phyloP scores from a whole-genome alignment of 164 flowering plant species.

The Kalanchoe fedtschenkoi region DNA sequence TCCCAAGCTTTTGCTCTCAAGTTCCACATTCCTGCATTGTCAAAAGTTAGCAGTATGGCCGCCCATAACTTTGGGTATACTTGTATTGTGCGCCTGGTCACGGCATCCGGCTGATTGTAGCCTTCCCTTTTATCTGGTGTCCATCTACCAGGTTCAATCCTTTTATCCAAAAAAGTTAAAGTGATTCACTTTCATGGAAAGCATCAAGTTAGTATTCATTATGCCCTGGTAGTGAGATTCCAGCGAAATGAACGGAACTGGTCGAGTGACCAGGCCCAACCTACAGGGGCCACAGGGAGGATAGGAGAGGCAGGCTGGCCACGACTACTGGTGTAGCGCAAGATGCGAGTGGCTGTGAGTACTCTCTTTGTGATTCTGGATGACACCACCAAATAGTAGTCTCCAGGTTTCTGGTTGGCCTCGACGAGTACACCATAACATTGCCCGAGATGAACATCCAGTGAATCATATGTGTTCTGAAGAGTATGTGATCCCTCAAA shows the following conservation, averaged over 20 bases:
- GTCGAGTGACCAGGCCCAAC: no score
- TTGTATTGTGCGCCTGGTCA: slow-evolving; percentile 42
- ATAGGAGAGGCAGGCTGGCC: slow-evolving; percentile 26
- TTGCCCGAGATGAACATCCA: slow-evolving; percentile 4
- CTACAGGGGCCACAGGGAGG: slow-evolving; percentile 26
- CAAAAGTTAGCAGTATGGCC: slow-evolving; percentile 39
- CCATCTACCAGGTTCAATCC: slow-evolving; percentile 46
- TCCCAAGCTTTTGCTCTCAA: slow-evolving; percentile 35
- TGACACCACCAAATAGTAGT: slow-evolving; percentile 6
- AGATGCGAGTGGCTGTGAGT: slow-evolving; percentile 8
- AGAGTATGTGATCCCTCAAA: slow-evolving; percentile 6
- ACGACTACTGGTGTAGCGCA: slow-evolving; percentile 26
- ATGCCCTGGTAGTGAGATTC: slow-evolving; percentile 54
- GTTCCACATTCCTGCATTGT: no score
- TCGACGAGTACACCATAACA: slow-evolving; percentile 5
- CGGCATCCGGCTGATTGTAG: slow-evolving; percentile 47
- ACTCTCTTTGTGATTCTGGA: background rate
- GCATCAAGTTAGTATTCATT: slow-evolving; percentile 50
- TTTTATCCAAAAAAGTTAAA: background rate
- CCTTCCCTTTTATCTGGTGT: slow-evolving; percentile 35
- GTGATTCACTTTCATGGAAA: slow-evolving; percentile 7
- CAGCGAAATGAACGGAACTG: slow-evolving; percentile 51
- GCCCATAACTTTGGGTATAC: slow-evolving; percentile 64
- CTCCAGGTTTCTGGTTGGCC: slow-evolving; percentile 4
- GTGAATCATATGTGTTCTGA: slow-evolving; percentile 5